Conservation (phyloP, 495 filamentous ascomycete genomes). For the Penicillium bialowiezense region DNA sequence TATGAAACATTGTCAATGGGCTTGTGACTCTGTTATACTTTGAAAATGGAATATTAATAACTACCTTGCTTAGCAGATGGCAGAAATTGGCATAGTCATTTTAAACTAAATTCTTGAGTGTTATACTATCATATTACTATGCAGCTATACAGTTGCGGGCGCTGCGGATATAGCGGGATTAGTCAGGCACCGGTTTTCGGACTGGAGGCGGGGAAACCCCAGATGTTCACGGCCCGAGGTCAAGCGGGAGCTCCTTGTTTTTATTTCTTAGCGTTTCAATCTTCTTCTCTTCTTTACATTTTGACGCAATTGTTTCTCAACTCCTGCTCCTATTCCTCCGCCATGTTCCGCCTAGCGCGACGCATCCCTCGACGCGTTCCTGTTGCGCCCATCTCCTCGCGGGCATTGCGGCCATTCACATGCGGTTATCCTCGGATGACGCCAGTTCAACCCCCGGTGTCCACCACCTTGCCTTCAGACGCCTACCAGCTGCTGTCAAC, state of each 20-base stretch:
- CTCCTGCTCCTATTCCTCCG: neutral
- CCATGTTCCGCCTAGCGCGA: conserved; percentile 40
- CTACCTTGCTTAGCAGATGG: no score
- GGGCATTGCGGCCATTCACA: conserved; percentile 37
- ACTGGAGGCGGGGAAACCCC: conserved; percentile 16
- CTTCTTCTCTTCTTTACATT: neutral
- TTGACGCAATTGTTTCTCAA: neutral
- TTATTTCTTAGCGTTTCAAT: neutral
- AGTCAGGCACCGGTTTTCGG: neutral
- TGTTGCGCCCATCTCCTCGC: conserved; percentile 19
- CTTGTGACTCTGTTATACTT: no score
- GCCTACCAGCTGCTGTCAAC: conserved; percentile 78
- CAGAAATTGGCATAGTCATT: no score
- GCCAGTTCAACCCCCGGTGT: conserved; percentile 51
- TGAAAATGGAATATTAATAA: no score
- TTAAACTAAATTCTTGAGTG: no score
- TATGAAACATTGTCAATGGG: no score
- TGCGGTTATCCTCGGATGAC: conserved; percentile 48
- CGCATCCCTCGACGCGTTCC: conserved; percentile 34
- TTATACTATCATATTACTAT: no score
- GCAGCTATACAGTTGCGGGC: no score
- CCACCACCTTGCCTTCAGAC: conserved; percentile 61
- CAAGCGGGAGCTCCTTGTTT: conserved; percentile 6
- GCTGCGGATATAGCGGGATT: no score
- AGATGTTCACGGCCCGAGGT: conserved; percentile 17